These are phyloP conservation scores for Yamadazyma ubonensis DNA, from an alignment of 805 yeast species.

Conservation along the genomic window DNA sequence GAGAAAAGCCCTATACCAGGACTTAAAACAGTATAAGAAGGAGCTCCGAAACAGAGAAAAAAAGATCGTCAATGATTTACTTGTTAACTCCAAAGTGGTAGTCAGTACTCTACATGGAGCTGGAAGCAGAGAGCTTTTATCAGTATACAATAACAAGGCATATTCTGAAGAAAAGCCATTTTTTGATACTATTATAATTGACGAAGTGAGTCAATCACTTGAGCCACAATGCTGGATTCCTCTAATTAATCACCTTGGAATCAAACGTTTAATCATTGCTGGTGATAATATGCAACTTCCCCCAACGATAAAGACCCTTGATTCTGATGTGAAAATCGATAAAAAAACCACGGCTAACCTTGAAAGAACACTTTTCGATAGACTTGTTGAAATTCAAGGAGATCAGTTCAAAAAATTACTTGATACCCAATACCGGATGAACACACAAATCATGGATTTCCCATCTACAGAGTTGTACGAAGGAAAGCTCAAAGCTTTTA, in stretches of 20 bases:
- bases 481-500: conserved; percentile 60
- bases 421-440: conserved; percentile 87
- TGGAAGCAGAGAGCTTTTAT: conserved; percentile 66
- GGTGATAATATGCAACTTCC: conserved; percentile 94
- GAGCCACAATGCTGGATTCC: conserved; percentile 99
- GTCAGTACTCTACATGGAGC: conserved; percentile 88
- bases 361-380: conserved; percentile 75
- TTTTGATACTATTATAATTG: conserved; percentile 83
- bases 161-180: conserved; percentile 30
- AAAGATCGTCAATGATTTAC: conserved; percentile 56
- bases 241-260: conserved; percentile 57
- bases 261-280: conserved; percentile 69
- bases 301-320: conserved; percentile 72
- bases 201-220: conserved; percentile 91
- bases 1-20: conserved; percentile 63
- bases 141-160: conserved; percentile 40
- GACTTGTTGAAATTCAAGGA: conserved; percentile 51
- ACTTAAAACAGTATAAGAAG: conserved; percentile 64
- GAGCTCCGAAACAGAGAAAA: conserved; percentile 69
- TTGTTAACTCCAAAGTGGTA: conserved; percentile 64
- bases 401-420: conserved; percentile 55
- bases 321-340: conserved; percentile 23
- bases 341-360: conserved; percentile 47
- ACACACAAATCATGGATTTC: conserved; percentile 70
- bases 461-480: conserved; percentile 68